phyloP scores from a whole-genome alignment of 106 monocot species.

The Dactylorhiza incarnata region DNA sequence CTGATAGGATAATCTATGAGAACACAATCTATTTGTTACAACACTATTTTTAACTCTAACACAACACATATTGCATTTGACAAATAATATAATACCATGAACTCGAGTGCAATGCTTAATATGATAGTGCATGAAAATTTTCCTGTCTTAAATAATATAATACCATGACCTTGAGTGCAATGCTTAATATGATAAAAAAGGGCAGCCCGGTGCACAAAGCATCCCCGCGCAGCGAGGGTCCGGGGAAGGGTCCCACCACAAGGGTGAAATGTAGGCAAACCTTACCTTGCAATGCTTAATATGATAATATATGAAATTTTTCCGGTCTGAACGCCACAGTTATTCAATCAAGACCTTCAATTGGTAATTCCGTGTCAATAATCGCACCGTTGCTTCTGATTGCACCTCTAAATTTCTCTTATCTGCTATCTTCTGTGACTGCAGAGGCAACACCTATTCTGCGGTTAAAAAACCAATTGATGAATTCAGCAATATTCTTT shows the following conservation, averaged over 20 bases:
- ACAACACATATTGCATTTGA: too few relatives aligned
- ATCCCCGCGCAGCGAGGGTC: too few relatives aligned
- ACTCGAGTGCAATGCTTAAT: background rate
- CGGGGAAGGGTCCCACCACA: too few relatives aligned
- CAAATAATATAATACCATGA: too few relatives aligned
- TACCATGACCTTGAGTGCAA: too few relatives aligned
- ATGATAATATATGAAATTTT: background rate
- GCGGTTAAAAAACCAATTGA: conserved; percentile 64
- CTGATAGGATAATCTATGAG: too few relatives aligned
- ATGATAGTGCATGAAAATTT: background rate
- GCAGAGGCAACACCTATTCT: conserved; percentile 38
- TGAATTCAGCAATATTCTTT: conserved; percentile 82
- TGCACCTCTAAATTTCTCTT: background rate
- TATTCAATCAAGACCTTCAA: background rate
- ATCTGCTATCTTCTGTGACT: conserved; percentile 11
- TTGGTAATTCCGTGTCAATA: conserved; percentile 1
- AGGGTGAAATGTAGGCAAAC: too few relatives aligned
- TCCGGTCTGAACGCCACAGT: background rate
- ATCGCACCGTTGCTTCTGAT: background rate
- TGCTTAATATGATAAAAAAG: too few relatives aligned
- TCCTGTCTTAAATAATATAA: background rate
- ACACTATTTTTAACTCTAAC: too few relatives aligned
- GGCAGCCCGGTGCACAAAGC: too few relatives aligned
- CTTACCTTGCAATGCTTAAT: background rate
- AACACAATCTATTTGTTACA: too few relatives aligned